Conservation (phyloP, 1,284 basidiomycete genomes). For the Ceratobasidium sp. region DNA sequence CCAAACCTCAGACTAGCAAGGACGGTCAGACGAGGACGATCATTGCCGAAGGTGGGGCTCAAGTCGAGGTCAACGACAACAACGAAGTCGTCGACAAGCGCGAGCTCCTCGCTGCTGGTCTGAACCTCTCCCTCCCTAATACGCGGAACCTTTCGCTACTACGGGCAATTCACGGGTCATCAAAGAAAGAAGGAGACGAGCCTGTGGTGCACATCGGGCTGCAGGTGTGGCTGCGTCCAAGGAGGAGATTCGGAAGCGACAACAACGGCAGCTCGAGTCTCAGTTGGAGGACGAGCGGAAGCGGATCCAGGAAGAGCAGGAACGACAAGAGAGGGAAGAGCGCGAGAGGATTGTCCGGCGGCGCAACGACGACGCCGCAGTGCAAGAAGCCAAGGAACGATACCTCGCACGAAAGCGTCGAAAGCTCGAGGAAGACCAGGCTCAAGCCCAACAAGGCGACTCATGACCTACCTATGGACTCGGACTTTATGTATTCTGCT, state of each 20-base stretch:
- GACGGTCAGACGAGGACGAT: conserved; percentile 74
- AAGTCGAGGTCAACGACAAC: conserved; percentile 97
- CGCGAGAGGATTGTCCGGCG: conserved; percentile 52
- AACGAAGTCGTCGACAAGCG: conserved; percentile 97
- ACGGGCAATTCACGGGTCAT: conserved; percentile 46
- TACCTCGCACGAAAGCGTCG: conserved; percentile 81
- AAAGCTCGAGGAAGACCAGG: conserved; percentile 63
- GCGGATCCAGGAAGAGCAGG: conserved; percentile 54
- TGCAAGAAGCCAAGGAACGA: conserved; percentile 75
- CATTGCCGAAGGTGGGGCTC: conserved; percentile 75
- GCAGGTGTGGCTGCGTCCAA: conserved; percentile 80
- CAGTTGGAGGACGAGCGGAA: conserved; percentile 77
- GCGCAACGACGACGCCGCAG: conserved; percentile 71
- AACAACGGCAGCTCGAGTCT: conserved; percentile 71
- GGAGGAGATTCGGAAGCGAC: conserved; percentile 79
- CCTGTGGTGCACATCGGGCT: conserved; percentile 64
- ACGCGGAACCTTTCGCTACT: conserved; percentile 60
- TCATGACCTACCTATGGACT: background rate
- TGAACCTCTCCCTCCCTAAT: conserved; percentile 87
- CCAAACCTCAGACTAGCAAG: conserved; percentile 58
- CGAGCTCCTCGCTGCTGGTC: conserved; percentile 86
- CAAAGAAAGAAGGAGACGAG: conserved; percentile 51
- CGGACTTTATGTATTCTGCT: conserved; percentile 1
- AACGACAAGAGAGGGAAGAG: conserved; percentile 52
- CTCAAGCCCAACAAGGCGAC: background rate